Evolutionary conservation across 1,284 basidiomycete genomes (phyloP), one percentile per base, ranked within the genome.

Genomic region (Ceratobasidium papillatum): DNA sequence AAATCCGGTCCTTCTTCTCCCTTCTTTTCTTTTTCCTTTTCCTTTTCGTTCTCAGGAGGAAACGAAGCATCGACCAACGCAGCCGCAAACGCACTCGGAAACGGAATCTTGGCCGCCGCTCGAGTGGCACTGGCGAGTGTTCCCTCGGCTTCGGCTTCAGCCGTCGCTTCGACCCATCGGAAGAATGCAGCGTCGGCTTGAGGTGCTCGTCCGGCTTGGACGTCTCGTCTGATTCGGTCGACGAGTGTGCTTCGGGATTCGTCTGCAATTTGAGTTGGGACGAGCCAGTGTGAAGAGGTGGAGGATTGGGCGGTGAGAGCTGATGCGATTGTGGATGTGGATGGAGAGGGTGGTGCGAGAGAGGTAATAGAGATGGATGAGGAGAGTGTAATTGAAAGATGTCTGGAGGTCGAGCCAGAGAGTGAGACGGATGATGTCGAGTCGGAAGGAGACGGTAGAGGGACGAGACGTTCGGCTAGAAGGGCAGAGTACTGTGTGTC

Each of bases 401-500:
- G 25, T 12, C 38, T 71, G 2, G 30, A 27, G 30, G 41, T 47
- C 19, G 68, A 71, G 32, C 68, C 68, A 22, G 41, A 47, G 25
- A 49, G 22, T 3, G 68, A 71, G 27, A 58, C 30, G 3, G 27
- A 34, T 2, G 43, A 30, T 1, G 34, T 17, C 14, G 38, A 30
- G 41, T 58, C 41, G 9, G 61, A 43, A 19, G 65, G 51, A 34
- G 71, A 47, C 2, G 75, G 72, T 8, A 76, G 64, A 19, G 71
- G 51, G 22, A 69, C 27, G n/a, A 56, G 25, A 5, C 64, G 72
- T 45, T 56, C 45, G 27, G 72, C 75, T 0, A 76, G 63, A 14
- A 76, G 45, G 7, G 56, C 61, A 34, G 73, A 73, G 34, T 76
- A 76, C 32, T 69, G 52, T 32, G 62, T 30, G 27, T 76, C 72